phyloP scores from a whole-genome alignment of 2,329 filamentous ascomycete species.

The Pezicula rhizophila region DNA sequence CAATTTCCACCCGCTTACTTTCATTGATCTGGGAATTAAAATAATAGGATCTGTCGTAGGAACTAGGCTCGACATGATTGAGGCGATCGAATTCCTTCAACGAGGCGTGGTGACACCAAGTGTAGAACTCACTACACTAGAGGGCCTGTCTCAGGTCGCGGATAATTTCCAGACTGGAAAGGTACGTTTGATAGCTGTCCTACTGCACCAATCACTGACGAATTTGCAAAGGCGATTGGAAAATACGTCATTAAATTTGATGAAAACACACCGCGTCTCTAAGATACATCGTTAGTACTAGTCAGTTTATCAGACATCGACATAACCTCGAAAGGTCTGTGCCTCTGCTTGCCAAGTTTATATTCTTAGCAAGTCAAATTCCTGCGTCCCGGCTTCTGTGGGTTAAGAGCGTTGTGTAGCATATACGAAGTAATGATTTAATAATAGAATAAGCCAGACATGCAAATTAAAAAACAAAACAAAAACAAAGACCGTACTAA shows the following conservation, averaged over 20 bases:
- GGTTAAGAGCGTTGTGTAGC: no score
- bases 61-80: slow-evolving; percentile 31
- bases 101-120: slow-evolving; percentile 27
- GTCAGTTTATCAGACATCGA: no score
- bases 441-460: no score
- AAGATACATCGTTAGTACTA: no score
- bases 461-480: no score
- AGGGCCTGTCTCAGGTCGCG: slow-evolving; percentile 12
- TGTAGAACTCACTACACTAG: slow-evolving; percentile 20
- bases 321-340: no score
- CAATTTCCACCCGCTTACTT: slow-evolving; percentile 28
- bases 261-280: no score
- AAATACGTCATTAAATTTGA: slow-evolving; percentile 2
- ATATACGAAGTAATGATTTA: no score
- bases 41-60: slow-evolving; percentile 32
- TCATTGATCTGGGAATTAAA: slow-evolving; percentile 31
- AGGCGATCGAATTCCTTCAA: slow-evolving; percentile 34
- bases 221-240: slow-evolving; percentile 1
- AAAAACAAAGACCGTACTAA: no score
- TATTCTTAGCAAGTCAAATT: no score
- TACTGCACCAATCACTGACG: background rate
- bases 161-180: slow-evolving; percentile 6
- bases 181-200: background rate
- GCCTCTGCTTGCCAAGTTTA: no score
- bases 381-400: no score